Evolutionary conservation across 306 rosid species (phyloP).

Genomic region (Sindora glabra): DNA sequence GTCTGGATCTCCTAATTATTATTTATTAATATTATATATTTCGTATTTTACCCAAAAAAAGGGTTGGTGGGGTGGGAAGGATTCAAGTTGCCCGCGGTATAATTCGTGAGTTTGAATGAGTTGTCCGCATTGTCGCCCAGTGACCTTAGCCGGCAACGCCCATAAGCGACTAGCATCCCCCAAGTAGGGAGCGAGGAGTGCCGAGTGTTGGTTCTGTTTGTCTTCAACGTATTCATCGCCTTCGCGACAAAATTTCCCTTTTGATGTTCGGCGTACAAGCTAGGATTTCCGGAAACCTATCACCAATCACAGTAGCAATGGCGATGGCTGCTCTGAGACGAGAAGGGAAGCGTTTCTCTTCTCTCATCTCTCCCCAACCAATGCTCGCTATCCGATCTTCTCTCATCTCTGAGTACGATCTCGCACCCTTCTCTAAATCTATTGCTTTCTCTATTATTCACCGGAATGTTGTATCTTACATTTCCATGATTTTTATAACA

Average conservation of each 20-base stretch:
- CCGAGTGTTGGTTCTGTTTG: no score
- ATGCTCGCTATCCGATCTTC: slow-evolving; percentile 40
- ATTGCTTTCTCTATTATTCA: not conserved
- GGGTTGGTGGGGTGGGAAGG: no score
- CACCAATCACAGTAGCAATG: slow-evolving; percentile 37
- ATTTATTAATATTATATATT: no score
- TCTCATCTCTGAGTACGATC: slow-evolving; percentile 31
- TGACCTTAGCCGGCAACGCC: no score
- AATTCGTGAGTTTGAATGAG: no score
- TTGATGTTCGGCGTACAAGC: not conserved
- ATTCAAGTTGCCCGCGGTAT: no score
- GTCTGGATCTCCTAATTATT: no score
- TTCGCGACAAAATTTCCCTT: not conserved
- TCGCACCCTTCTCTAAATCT: not conserved
- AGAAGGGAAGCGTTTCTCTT: slow-evolving; percentile 76
- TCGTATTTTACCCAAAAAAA: no score
- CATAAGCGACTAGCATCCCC: no score
- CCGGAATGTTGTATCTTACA: not conserved
- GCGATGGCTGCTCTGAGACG: slow-evolving; percentile 92
- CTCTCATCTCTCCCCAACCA: slow-evolving; percentile 53
- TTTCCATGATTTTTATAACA: not conserved
- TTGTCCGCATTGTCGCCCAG: no score
- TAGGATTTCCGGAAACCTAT: slow-evolving; percentile 37
- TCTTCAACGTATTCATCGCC: not conserved
- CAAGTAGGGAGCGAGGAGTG: no score